Percentiles rank a stretch among this genome's conserved stretches.
Conservation (phyloP, 1,284 basidiomycete genomes). For the Microbotryum saponariae region DNA sequence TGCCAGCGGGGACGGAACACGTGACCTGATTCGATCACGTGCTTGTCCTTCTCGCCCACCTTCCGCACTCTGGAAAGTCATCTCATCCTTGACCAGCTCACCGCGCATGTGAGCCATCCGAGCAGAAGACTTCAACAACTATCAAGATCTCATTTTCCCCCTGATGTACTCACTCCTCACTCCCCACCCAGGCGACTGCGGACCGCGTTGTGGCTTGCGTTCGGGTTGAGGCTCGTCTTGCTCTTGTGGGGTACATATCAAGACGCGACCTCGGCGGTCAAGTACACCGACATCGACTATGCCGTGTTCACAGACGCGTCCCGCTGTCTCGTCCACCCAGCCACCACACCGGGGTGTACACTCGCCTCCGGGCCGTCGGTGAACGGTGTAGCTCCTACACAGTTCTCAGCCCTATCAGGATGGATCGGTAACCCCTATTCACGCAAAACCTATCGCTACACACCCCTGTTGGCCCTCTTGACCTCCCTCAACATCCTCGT, state of each 20-base stretch:
- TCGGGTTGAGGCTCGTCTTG: conserved; percentile 5
- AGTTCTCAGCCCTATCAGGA: conserved; percentile 6
- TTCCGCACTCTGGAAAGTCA: too few species aligned
- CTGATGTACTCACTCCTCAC: background rate
- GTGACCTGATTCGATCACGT: too few species aligned
- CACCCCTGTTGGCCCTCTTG: conserved; percentile 77
- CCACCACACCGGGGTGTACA: conserved; percentile 7
- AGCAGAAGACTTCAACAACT: background rate
- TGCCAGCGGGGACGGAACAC: too few species aligned
- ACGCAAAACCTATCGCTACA: conserved; percentile 94
- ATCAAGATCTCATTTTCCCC: background rate
- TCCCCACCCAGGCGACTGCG: conserved; percentile 8
- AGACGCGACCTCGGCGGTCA: conserved; percentile 49
- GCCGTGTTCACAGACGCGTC: conserved; percentile 90
- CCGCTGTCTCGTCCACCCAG: conserved; percentile 50
- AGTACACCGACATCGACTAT: conserved; percentile 97
- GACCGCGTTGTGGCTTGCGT: conserved; percentile 6
- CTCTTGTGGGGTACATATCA: conserved; percentile 23
- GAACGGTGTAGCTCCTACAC: background rate
- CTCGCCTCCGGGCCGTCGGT: conserved; percentile 1
- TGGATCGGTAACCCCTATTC: conserved; percentile 65
- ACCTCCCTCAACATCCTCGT: conserved; percentile 71
- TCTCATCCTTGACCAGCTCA: too few species aligned
- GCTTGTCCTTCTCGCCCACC: too few species aligned
- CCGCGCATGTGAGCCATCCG: too few species aligned